Conservation (phyloP, 192 early-diverging fungal genomes). For the Coemansia sp. region DNA sequence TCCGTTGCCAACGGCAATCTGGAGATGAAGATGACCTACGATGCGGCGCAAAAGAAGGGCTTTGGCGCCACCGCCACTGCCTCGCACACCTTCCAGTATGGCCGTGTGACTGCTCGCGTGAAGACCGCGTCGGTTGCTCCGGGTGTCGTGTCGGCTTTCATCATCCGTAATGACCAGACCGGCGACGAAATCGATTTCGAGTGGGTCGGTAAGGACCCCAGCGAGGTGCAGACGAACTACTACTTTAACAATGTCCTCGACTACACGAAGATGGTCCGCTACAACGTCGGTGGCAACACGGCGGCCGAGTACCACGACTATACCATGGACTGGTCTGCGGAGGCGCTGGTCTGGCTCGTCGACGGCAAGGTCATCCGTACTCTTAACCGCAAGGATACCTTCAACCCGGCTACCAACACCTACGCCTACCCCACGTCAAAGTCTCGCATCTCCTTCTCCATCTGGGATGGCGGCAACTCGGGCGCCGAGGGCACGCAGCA, state of each 20-base stretch:
- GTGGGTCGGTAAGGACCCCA: conserved; percentile 59
- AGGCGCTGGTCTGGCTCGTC: conserved; percentile 58
- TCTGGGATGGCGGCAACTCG: conserved; percentile 66
- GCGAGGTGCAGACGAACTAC: conserved; percentile 64
- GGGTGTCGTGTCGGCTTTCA: conserved; percentile 61
- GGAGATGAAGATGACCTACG: conserved; percentile 37
- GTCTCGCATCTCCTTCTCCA: conserved; percentile 58
- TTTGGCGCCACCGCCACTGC: conserved; percentile 56
- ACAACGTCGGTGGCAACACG: conserved; percentile 40
- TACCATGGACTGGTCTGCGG: conserved; percentile 60
- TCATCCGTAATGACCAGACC: conserved; percentile 48
- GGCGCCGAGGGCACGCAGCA: conserved; percentile 54
- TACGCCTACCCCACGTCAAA: conserved; percentile 56
- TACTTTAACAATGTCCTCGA: conserved; percentile 58
- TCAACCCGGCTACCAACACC: conserved; percentile 26
- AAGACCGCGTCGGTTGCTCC: conserved; percentile 54
- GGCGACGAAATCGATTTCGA: conserved; percentile 72
- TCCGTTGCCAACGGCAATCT: conserved; percentile 20
- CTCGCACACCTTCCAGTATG: conserved; percentile 57
- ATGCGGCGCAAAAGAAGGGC: conserved; percentile 53
- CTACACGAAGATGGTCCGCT: conserved; percentile 53
- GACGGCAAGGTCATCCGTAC: conserved; percentile 57
- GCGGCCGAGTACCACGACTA: conserved; percentile 58
- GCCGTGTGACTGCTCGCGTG: conserved; percentile 58
- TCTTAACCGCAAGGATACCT: conserved; percentile 51